Base-by-base conservation (phyloP, 148 eudicot genomes). In the Chenopodium berlandieri region DNA sequence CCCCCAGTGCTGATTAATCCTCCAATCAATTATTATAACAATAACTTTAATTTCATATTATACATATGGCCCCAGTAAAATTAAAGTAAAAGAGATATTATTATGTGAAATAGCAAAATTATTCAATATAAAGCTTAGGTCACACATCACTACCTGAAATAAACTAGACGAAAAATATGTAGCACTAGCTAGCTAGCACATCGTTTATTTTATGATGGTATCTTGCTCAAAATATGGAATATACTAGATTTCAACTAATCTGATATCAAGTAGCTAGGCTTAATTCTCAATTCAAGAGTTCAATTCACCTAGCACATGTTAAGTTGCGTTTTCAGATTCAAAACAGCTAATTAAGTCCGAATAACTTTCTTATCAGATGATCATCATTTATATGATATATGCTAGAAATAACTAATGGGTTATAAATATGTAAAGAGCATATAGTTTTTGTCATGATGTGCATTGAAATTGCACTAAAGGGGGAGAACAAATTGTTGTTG, bases 111-210 rank as follows among this genome's bases (percentile, higher is more conserved):
- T 20, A 62, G 8, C 1, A 13, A 31, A 60, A 30, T 37, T 20
- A 25, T 12, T 27, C 44, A 44, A 10, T 22, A 34, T 34, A 34
- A 34, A 46, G 54, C 73, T 78, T 79, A 79, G 81, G 75, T 79
- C 81, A 79, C 50, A 69, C 32, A 70, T 79, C 81, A 79, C 81
- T 56, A 79, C 20, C 12, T 48, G 10, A 47, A 76, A 63, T 77
- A 1, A 63, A 77, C 4, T 37, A 62, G 25, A 77, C 50, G 12
- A 9, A 67, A 63, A 37, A 4, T 34, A 34, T 34, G 40, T 32
- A 44, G 47, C 23, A 63, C 60, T 54, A 54, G 60, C 19, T 12
- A 8, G 12, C 60, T 12, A 47, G 12, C 60, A 14, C 60, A 54
- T 54, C 60, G 19, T 54, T 54, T 50, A 9, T 27, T 50, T 54